Conservation (phyloP, 257 asterid species). For the Fraxinus pennsylvanica region DNA sequence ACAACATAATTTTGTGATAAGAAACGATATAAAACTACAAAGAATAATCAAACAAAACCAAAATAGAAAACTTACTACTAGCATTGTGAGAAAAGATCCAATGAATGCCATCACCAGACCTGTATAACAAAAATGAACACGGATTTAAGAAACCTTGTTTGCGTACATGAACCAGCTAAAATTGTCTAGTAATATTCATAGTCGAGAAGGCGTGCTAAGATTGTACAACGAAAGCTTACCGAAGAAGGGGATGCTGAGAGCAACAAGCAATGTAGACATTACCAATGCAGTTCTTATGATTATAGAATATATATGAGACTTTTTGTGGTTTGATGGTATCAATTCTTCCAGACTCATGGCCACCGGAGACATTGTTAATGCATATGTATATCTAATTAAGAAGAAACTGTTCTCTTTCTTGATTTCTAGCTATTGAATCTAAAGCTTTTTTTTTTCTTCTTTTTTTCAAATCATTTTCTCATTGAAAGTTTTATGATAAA, state of each 20-base stretch:
- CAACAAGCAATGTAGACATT: constrained; percentile 74
- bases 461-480: not conserved
- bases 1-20: not conserved
- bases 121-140: constrained; percentile 23
- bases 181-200: not conserved
- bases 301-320: constrained; percentile 57
- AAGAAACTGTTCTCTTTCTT: not conserved
- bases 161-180: not conserved
- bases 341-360: constrained; percentile 94
- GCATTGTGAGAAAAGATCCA: constrained; percentile 90
- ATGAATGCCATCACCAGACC: constrained; percentile 89
- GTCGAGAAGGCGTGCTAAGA: not conserved
- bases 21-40: too few species aligned
- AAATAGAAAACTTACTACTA: constrained; percentile 56
- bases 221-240: constrained; percentile 45
- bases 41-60: too few species aligned
- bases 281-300: constrained; percentile 79
- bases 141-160: not conserved
- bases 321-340: constrained; percentile 61
- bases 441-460: too few species aligned
- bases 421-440: too few species aligned
- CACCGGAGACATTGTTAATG: constrained; percentile 88
- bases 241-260: constrained; percentile 74
- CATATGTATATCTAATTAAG: constrained; percentile 66
- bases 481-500: not conserved